These are phyloP conservation scores for Mycena filopes DNA, from an alignment of 768 basidiomycete species.

Conservation along the genomic window DNA sequence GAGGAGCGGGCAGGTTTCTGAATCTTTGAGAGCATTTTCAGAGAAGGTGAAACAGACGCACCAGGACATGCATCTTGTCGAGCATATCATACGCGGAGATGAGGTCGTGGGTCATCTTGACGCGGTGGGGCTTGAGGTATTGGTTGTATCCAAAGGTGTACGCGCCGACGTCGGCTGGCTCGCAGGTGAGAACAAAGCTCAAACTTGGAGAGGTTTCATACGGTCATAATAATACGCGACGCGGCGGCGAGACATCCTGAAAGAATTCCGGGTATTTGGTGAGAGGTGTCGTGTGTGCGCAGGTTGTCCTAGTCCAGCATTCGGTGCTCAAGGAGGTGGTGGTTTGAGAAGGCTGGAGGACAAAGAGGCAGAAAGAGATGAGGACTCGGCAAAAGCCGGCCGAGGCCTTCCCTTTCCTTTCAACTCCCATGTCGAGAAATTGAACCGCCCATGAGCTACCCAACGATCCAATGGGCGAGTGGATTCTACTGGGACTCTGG, in stretches of 20 bases:
- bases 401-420: too few relatives aligned
- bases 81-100: conserved; percentile 92
- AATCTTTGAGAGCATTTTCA: conserved; percentile 5
- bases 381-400: too few relatives aligned
- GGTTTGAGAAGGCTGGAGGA: too few relatives aligned
- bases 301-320: too few relatives aligned
- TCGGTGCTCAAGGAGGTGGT: too few relatives aligned
- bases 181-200: conserved; percentile 5
- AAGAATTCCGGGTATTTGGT: neutral
- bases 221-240: conserved; percentile 87
- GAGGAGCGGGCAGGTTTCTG: conserved; percentile 79
- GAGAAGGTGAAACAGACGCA: conserved; percentile 49
- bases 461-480: too few relatives aligned
- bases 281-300: neutral
- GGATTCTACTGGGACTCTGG: too few relatives aligned
- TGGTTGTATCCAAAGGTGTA: conserved; percentile 90
- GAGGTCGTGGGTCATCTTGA: conserved; percentile 93
- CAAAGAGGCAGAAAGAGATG: too few relatives aligned
- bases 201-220: conserved; percentile 41
- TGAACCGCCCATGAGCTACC: too few relatives aligned
- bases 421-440: too few relatives aligned
- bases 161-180: conserved; percentile 71
- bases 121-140: conserved; percentile 96
- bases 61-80: conserved; percentile 93
- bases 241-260: conserved; percentile 71